Conservation (phyloP, 2,329 filamentous ascomycete species). For the Aureobasidium melanogenum region DNA sequence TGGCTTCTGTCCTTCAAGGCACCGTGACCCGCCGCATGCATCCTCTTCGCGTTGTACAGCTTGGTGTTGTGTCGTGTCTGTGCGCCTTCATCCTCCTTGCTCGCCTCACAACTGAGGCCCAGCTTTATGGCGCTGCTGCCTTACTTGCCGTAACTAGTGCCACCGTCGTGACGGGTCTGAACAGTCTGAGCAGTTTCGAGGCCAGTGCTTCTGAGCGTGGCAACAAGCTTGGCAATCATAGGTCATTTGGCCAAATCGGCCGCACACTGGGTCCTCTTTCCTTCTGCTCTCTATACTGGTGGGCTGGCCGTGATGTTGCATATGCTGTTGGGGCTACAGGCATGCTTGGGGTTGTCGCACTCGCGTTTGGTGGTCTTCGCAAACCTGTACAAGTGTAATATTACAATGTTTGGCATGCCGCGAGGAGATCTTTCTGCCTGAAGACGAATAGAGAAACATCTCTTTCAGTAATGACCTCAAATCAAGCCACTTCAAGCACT, state of each 20-base stretch:
- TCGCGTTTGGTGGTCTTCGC: slow-evolving; percentile 65
- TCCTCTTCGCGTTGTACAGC: slow-evolving; percentile 68
- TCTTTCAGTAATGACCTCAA: neutral
- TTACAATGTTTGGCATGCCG: neutral
- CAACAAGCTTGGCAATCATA: slow-evolving; percentile 73
- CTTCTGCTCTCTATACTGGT: slow-evolving; percentile 97
- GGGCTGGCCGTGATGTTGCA: slow-evolving; percentile 81
- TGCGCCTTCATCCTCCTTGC: slow-evolving; percentile 73
- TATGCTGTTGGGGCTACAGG: slow-evolving; percentile 74
- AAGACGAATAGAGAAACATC: neutral
- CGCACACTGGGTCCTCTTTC: slow-evolving; percentile 77
- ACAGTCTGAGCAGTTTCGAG: slow-evolving; percentile 86
- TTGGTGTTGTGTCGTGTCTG: slow-evolving; percentile 70
- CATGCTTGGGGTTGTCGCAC: slow-evolving; percentile 62
- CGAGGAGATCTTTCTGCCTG: neutral
- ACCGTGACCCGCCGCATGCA: slow-evolving; percentile 80
- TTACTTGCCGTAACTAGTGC: slow-evolving; percentile 83
- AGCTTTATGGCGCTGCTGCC: slow-evolving; percentile 73
- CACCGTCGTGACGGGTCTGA: slow-evolving; percentile 88
- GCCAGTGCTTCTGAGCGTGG: slow-evolving; percentile 72
- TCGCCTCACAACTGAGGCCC: slow-evolving; percentile 55
- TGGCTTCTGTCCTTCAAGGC: slow-evolving; percentile 87
- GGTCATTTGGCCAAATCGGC: slow-evolving; percentile 76
- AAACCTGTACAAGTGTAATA: slow-evolving; percentile 37
- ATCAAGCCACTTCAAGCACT: neutral